These are phyloP conservation scores for Nakazawaea siamensis DNA, from an alignment of 805 yeast species.

Conservation along the genomic window DNA sequence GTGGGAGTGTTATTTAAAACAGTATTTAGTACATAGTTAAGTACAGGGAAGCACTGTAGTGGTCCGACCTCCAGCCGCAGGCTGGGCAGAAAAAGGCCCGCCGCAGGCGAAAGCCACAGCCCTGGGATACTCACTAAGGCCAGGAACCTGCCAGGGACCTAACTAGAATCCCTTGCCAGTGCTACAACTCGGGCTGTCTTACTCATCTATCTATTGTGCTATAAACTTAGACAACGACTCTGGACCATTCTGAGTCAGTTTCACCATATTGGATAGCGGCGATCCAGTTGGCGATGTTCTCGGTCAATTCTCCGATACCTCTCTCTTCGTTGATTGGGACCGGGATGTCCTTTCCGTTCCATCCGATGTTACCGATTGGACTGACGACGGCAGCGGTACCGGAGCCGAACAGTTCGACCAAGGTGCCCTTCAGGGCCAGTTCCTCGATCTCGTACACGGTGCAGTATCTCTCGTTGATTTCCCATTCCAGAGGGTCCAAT, in stretches of 20 bases:
- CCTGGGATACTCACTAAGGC: too few relatives aligned
- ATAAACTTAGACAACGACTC: slow-evolving; percentile 17
- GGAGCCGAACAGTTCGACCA: slow-evolving; percentile 92
- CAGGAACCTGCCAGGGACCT: too few relatives aligned
- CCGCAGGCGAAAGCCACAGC: too few relatives aligned
- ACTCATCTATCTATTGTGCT: too few relatives aligned
- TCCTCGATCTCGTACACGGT: slow-evolving; percentile 76
- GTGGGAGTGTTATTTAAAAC: too few relatives aligned
- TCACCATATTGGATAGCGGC: slow-evolving; percentile 86
- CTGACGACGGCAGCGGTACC: slow-evolving; percentile 98
- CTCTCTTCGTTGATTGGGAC: slow-evolving; percentile 81
- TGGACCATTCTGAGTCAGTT: slow-evolving; percentile 53
- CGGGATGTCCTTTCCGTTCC: slow-evolving; percentile 58
- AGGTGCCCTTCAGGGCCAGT: slow-evolving; percentile 69
- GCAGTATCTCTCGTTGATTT: slow-evolving; percentile 71
- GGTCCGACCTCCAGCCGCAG: too few relatives aligned
- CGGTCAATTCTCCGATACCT: slow-evolving; percentile 73
- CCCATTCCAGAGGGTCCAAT: slow-evolving; percentile 74
- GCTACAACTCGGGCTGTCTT: too few relatives aligned
- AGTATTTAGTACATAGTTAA: too few relatives aligned
- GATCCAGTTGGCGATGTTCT: slow-evolving; percentile 77
- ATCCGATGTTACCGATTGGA: slow-evolving; percentile 85
- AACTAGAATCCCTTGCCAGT: too few relatives aligned
- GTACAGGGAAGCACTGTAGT: too few relatives aligned
- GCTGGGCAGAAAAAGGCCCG: too few relatives aligned